These are phyloP conservation scores for Cercospora canescens DNA, from an alignment of 2,329 filamentous ascomycete species.

Conservation along the genomic window DNA sequence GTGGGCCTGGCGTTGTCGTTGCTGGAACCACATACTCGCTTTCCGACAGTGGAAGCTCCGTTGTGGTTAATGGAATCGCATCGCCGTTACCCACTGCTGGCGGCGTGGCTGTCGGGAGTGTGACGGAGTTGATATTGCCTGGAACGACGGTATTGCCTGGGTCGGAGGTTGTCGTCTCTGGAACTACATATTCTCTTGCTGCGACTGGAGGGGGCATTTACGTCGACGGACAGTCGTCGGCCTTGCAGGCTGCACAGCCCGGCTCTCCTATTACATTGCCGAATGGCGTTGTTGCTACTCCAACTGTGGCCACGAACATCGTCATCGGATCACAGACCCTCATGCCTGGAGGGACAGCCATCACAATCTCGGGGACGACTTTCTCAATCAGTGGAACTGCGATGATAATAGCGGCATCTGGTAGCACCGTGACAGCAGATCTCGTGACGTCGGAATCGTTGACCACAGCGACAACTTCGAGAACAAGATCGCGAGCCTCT, in stretches of 20 bases:
- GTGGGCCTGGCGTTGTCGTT: not conserved
- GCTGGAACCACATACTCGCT: conserved; percentile 4
- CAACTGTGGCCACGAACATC: conserved; percentile 6
- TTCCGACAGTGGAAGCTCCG: not conserved
- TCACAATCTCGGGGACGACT: conserved; percentile 17
- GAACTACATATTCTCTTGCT: conserved; percentile 12
- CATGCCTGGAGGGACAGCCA: conserved; percentile 19
- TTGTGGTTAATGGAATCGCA: conserved; percentile 7
- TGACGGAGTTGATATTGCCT: conserved; percentile 8
- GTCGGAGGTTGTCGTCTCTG: conserved; percentile 13
- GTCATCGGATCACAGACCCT: conserved; percentile 13
- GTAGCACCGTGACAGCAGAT: not conserved
- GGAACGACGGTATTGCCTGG: conserved; percentile 15
- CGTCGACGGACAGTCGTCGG: conserved; percentile 5
- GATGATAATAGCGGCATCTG: conserved; percentile 7
- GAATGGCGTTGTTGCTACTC: conserved; percentile 14
- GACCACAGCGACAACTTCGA: not conserved
- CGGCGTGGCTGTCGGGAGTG: not conserved
- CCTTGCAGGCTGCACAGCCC: not conserved
- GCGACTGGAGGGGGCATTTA: conserved; percentile 4
- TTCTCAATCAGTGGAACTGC: conserved; percentile 13
- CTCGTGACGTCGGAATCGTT: not conserved
- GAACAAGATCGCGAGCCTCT: not conserved
- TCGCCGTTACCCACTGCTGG: conserved; percentile 10
- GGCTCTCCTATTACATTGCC: conserved; percentile 6